These are phyloP conservation scores for Cutaneotrichosporon sp. DNA, from an alignment of 1,284 basidiomycete genomes.

Conservation along the genomic window DNA sequence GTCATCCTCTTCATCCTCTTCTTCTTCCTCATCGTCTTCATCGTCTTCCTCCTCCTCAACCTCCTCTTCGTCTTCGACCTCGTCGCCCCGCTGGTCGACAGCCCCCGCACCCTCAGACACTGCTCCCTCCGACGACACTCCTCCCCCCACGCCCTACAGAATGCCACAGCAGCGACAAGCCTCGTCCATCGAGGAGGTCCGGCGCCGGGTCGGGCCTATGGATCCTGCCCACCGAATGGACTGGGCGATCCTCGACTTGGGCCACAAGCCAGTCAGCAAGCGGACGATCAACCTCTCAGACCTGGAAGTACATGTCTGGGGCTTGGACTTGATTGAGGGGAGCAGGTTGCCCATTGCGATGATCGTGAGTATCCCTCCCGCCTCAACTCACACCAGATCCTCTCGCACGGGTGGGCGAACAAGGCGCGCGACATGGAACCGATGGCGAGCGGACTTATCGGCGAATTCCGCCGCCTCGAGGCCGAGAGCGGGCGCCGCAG, in stretches of 20 bases:
- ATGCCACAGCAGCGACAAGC: neutral
- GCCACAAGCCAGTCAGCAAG: slow-evolving; percentile 20
- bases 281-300: slow-evolving; percentile 34
- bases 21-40: neutral
- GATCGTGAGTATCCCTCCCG: slow-evolving; percentile 25
- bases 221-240: slow-evolving; percentile 27
- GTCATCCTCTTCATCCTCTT: neutral
- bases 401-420: slow-evolving; percentile 26
- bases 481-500: slow-evolving; percentile 12
- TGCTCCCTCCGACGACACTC: neutral
- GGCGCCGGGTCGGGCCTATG: slow-evolving; percentile 9
- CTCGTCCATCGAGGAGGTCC: neutral
- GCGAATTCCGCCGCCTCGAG: slow-evolving; percentile 27
- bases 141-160: neutral
- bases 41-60: neutral
- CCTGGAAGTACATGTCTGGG: slow-evolving; percentile 41
- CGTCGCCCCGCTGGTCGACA: neutral
- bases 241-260: slow-evolving; percentile 36
- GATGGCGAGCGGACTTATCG: slow-evolving; percentile 42
- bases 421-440: slow-evolving; percentile 30
- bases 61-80: neutral
- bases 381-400: slow-evolving; percentile 15
- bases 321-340: slow-evolving; percentile 41
- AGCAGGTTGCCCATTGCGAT: slow-evolving; percentile 34
- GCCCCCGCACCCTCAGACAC: neutral